phyloP scores from a whole-genome alignment of 768 basidiomycete species.

The Phylloporus rhodoxanthus region DNA sequence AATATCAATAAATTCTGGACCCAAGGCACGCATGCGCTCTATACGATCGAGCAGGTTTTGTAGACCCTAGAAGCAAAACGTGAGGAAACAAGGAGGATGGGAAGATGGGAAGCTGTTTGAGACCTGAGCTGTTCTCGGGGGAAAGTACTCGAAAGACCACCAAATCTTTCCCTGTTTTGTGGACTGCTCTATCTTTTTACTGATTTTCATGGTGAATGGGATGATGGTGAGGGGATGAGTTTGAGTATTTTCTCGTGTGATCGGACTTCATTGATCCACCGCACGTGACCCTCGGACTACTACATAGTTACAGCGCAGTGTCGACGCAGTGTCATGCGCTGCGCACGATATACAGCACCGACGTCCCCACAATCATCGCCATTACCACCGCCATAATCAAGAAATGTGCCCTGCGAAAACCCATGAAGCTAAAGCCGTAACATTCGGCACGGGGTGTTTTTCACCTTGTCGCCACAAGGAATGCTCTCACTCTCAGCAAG shows the following conservation, averaged over 20 bases:
- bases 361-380: constrained; percentile 45
- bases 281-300: constrained; percentile 17
- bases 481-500: constrained; percentile 52
- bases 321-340: constrained; percentile 6
- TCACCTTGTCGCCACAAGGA: constrained; percentile 53
- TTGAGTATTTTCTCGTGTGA: constrained; percentile 25
- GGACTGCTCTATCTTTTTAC: constrained; percentile 85
- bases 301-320: background rate
- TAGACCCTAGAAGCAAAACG: constrained; percentile 29
- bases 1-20: constrained; percentile 97
- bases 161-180: constrained; percentile 81
- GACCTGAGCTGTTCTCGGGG: constrained; percentile 91
- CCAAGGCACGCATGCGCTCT: constrained; percentile 92
- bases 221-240: constrained; percentile 7
- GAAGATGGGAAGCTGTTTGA: constrained; percentile 9
- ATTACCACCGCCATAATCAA: constrained; percentile 47
- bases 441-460: constrained; percentile 17
- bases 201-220: constrained; percentile 73
- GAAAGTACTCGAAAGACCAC: constrained; percentile 99
- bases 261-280: constrained; percentile 4
- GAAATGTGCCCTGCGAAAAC: constrained; percentile 41
- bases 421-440: constrained; percentile 2
- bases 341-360: constrained; percentile 43
- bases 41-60: constrained; percentile 98
- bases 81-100: background rate